phyloP scores from a whole-genome alignment of 192 early-diverging fungal species.

The Borealophlyctis nickersoniae region DNA sequence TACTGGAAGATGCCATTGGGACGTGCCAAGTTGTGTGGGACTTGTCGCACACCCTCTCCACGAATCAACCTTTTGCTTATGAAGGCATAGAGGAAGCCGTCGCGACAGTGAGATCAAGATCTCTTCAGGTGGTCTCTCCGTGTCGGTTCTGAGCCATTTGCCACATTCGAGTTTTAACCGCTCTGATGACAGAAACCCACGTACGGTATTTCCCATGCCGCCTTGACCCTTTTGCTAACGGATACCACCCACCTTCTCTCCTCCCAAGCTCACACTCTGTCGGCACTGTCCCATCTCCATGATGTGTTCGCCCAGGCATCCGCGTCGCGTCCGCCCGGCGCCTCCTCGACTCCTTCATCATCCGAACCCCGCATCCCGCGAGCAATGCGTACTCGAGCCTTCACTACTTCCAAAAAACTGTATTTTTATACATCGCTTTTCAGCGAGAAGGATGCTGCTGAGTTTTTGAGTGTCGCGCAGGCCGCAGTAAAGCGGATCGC shows the following conservation, averaged over 20 bases:
- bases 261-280: not conserved
- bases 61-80: conserved; percentile 23
- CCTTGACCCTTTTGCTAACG: not conserved
- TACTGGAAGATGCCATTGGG: conserved; percentile 22
- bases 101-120: conserved; percentile 5
- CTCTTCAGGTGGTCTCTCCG: conserved; percentile 12
- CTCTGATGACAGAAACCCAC: conserved; percentile 11
- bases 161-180: not conserved
- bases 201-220: not conserved
- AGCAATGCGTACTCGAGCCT: conserved; percentile 7
- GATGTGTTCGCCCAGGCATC: conserved; percentile 14
- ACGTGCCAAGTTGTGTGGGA: conserved; percentile 19
- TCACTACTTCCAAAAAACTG: conserved; percentile 16
- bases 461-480: no score
- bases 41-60: conserved; percentile 12
- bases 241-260: conserved; percentile 12
- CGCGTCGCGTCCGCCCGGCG: not conserved
- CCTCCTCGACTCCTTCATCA: not conserved
- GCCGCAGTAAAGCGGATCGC: no score
- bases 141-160: not conserved
- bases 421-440: no score
- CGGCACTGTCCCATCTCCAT: conserved; percentile 15
- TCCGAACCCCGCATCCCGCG: conserved; percentile 13
- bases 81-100: conserved; percentile 10
- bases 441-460: no score